Base-by-base conservation (phyloP, 1,139 yeast genomes). In the Pichia sp. region DNA sequence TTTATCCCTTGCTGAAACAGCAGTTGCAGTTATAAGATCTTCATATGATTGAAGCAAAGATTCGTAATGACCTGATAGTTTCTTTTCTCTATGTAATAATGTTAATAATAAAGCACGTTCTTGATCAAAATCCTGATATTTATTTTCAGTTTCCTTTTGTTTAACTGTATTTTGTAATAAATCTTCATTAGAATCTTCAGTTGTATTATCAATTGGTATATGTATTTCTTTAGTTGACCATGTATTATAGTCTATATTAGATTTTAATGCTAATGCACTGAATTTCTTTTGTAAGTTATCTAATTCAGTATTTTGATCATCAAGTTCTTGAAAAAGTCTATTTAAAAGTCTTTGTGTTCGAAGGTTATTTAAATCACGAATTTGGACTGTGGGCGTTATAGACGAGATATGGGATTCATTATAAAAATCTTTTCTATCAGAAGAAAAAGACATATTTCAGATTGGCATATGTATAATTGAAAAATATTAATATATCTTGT, bases 71-170 rank as follows among this genome's bases (percentile, higher is more conserved):
- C 50, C 33, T 6, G 58, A 43, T 9, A 64, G 30, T 34, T 53
- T 63, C 38, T 57, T 61, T 37, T 64, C 62, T 42, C 60, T 56
- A 31, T 63, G 59, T 11, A 63, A 43, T 30, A 50, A 30, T 10
- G 31, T 33, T 6, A 43, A 25, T 6, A 47, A 42, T 18, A 34
- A 11, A 7, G 40, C 37, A 25, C 51, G 39, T 38, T 43, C 41
- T n/a, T 37, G 28, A 27, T 34, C 46, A 3, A 25, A 2, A 28
- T 50, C 41, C 30, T 31, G 32, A 3, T 29, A 7, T 7, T 31
- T 18, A 3, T 18, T 7, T 7, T 27, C 32, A 9, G 34, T 18
- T 34, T 26, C 45, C 3, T 31, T 25, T 37, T 28, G 31, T 5
- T 28, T 37, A 28, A 37, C 6, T 28, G n/a, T 25, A n/a, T 11